Evolutionary conservation across 2,329 filamentous ascomycete genomes (phyloP).

Genomic region (Epichloe sibirici): DNA sequence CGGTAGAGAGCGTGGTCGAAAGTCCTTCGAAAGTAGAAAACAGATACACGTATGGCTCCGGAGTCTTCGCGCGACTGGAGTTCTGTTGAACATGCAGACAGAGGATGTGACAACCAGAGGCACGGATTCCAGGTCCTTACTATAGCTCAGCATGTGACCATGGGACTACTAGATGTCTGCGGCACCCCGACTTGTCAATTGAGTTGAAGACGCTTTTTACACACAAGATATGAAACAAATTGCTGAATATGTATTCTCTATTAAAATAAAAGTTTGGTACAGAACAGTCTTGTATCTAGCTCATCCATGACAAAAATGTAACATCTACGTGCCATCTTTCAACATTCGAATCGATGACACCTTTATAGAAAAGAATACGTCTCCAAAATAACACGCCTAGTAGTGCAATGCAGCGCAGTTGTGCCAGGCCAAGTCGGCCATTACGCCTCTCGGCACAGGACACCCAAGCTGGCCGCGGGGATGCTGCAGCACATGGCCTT

Average conservation of each 20-base stretch:
- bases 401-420: no score
- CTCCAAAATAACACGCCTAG: not conserved
- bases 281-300: not conserved
- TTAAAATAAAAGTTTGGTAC: not conserved
- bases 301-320: not conserved
- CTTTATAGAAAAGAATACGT: not conserved
- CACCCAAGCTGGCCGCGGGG: slow-evolving; percentile 2
- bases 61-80: no score
- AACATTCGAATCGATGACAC: not conserved
- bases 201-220: no score
- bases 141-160: no score
- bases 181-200: no score
- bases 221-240: not conserved
- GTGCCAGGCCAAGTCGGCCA: not conserved
- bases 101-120: no score
- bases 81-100: no score
- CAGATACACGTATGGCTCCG: no score
- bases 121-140: no score
- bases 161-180: no score
- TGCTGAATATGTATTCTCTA: not conserved
- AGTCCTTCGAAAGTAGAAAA: no score
- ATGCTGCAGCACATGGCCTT: slow-evolving; percentile 5
- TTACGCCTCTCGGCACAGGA: slow-evolving; percentile 1
- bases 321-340: not conserved
- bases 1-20: no score